phyloP scores from a whole-genome alignment of 2,329 filamentous ascomycete species.

The Didymella segeticola region DNA sequence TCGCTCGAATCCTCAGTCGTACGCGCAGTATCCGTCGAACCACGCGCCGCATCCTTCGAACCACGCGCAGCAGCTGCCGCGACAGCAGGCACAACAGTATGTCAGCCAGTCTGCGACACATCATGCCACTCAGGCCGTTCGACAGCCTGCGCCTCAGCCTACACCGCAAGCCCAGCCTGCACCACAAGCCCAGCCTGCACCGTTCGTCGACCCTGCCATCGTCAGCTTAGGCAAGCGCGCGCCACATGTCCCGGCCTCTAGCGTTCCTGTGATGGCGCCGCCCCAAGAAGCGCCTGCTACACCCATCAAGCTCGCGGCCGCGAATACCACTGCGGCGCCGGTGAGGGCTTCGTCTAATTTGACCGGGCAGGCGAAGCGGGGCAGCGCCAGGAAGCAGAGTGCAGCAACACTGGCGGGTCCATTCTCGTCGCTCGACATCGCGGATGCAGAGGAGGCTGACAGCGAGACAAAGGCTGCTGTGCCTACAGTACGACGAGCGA shows the following conservation, averaged over 20 bases:
- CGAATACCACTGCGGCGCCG: conserved; percentile 43
- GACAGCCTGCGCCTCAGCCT: conserved; percentile 32
- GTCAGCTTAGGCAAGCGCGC: conserved; percentile 65
- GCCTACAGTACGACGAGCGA: conserved; percentile 40
- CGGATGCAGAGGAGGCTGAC: conserved; percentile 48
- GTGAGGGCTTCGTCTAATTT: conserved; percentile 50
- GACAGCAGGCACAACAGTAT: conserved; percentile 18
- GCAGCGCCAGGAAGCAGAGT: conserved; percentile 43
- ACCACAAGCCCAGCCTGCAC: conserved; percentile 43
- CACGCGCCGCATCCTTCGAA: conserved; percentile 20
- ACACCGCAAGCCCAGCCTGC: conserved; percentile 29
- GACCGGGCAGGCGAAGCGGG: conserved; percentile 39
- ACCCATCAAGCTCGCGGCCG: conserved; percentile 50
- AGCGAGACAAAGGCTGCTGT: conserved; percentile 41
- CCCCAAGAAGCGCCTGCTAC: conserved; percentile 51
- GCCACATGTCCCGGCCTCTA: not conserved
- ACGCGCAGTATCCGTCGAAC: conserved; percentile 29
- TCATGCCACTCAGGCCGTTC: conserved; percentile 8
- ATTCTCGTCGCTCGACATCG: conserved; percentile 50
- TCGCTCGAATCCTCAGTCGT: conserved; percentile 23
- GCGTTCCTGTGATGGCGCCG: conserved; percentile 27
- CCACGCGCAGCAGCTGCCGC: conserved; percentile 17
- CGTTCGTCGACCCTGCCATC: conserved; percentile 83
- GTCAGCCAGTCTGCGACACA: conserved; percentile 20
- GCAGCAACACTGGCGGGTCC: conserved; percentile 50